Conservation (phyloP, 1,139 yeast genomes). For the Candida freyschussii region DNA sequence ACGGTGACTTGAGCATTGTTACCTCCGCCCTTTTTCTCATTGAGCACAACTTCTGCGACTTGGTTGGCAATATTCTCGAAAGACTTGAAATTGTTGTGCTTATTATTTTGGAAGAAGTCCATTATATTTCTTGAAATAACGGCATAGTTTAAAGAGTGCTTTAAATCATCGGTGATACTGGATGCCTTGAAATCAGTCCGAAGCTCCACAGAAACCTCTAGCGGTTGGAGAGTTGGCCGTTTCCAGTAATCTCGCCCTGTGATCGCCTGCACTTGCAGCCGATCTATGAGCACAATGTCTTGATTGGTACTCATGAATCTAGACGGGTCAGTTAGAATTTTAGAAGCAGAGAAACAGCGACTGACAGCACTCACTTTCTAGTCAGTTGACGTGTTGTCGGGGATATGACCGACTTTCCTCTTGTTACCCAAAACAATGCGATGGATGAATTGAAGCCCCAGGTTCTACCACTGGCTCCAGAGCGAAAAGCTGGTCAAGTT, state of each 20-base stretch:
- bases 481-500: too few relatives aligned
- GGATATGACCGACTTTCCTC: not conserved
- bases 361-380: too few relatives aligned
- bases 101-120: constrained; percentile 43
- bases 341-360: too few relatives aligned
- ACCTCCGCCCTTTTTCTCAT: constrained; percentile 48
- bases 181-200: constrained; percentile 69
- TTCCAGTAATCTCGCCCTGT: constrained; percentile 79
- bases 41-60: constrained; percentile 45
- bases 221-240: constrained; percentile 65
- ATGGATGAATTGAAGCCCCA: not conserved
- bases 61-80: constrained; percentile 54
- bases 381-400: constrained; percentile 1
- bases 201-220: constrained; percentile 53
- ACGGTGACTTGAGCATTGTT: constrained; percentile 43
- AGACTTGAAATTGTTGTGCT: constrained; percentile 44
- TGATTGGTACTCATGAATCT: constrained; percentile 4
- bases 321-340: not conserved
- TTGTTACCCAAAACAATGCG: not conserved
- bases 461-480: too few relatives aligned
- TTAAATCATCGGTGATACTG: constrained; percentile 69
- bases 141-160: constrained; percentile 82
- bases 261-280: constrained; percentile 56
- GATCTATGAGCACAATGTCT: constrained; percentile 26
- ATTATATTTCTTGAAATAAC: constrained; percentile 64